These are phyloP conservation scores for Lentinula sp. DNA, from an alignment of 768 basidiomycete species.

Conservation along the genomic window DNA sequence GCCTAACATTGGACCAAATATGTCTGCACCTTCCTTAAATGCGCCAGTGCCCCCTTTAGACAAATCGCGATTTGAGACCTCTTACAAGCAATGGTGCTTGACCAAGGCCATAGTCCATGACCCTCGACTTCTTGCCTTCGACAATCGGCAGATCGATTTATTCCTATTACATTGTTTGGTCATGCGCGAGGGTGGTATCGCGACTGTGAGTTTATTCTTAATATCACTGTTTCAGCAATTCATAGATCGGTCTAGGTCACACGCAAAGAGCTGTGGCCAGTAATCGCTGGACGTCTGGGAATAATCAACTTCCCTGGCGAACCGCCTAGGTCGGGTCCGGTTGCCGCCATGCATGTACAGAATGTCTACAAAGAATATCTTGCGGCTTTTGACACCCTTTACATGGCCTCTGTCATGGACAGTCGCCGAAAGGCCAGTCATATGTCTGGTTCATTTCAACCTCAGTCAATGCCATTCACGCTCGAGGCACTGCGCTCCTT, in stretches of 20 bases:
- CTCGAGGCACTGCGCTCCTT: not conserved
- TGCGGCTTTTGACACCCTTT: constrained; percentile 47
- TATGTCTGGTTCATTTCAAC: constrained; percentile 4
- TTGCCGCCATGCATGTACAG: constrained; percentile 51
- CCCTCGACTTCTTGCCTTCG: constrained; percentile 36
- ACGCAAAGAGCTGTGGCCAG: constrained; percentile 52
- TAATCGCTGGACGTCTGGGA: constrained; percentile 64
- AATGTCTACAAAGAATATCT: constrained; percentile 59
- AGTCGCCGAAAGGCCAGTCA: constrained; percentile 18
- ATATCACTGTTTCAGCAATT: not conserved
- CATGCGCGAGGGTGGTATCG: constrained; percentile 48
- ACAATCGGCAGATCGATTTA: constrained; percentile 54
- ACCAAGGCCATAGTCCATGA: constrained; percentile 35
- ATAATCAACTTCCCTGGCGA: constrained; percentile 64
- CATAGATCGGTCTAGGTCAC: constrained; percentile 34
- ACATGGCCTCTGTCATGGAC: constrained; percentile 36
- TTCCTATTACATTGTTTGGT: constrained; percentile 53
- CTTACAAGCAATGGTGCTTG: constrained; percentile 42
- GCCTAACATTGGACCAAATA: constrained; percentile 6
- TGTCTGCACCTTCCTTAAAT: constrained; percentile 11
- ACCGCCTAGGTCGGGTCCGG: constrained; percentile 58
- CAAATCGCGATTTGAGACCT: constrained; percentile 43
- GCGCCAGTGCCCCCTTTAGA: constrained; percentile 34
- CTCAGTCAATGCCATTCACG: constrained; percentile 1
- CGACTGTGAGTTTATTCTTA: constrained; percentile 30